Evolutionary conservation across 495 filamentous ascomycete genomes (phyloP).

Genomic region (Clohesyomyces aquaticus): DNA sequence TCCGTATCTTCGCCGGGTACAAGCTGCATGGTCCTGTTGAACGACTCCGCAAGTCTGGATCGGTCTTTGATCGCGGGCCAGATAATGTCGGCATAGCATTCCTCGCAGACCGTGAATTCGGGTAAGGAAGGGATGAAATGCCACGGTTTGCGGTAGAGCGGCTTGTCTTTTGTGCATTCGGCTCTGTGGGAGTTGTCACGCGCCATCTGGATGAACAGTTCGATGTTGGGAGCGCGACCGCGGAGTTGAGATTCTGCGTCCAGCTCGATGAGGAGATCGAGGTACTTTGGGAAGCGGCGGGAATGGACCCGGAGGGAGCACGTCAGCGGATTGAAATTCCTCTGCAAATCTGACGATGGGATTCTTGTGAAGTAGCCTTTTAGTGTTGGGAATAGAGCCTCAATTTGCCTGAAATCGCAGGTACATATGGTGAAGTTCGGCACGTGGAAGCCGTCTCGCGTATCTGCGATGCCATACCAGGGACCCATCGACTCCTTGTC

Average conservation of each 20-base stretch:
- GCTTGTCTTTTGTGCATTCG: conserved; percentile 60
- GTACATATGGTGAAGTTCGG: conserved; percentile 57
- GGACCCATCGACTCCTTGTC: conserved; percentile 49
- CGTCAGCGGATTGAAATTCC: conserved; percentile 13
- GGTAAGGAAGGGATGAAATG: conserved; percentile 65
- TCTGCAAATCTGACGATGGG: conserved; percentile 20
- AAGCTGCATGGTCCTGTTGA: conserved; percentile 54
- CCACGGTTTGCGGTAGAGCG: conserved; percentile 56
- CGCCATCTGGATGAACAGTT: conserved; percentile 56
- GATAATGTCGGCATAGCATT: conserved; percentile 72
- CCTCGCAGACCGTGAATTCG: conserved; percentile 69
- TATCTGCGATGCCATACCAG: conserved; percentile 66
- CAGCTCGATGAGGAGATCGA: conserved; percentile 62
- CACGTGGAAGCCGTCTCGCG: conserved; percentile 53
- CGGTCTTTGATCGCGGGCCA: conserved; percentile 61
- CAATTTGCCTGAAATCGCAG: conserved; percentile 43
- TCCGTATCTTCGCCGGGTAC: conserved; percentile 54
- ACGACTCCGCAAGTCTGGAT: conserved; percentile 59
- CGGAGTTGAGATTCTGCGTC: conserved; percentile 53
- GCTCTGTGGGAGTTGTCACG: conserved; percentile 55
- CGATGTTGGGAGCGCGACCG: conserved; percentile 51
- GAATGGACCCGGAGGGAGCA: conserved; percentile 41
- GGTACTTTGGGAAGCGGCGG: conserved; percentile 58
- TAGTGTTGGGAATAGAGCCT: conserved; percentile 46
- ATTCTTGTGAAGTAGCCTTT: conserved; percentile 43